A percentile compares a stretch with the other conserved stretches of the same genome.
phyloP scores from a whole-genome alignment of 2,329 filamentous ascomycete genomes.

The Thielaviopsis euricoi region DNA sequence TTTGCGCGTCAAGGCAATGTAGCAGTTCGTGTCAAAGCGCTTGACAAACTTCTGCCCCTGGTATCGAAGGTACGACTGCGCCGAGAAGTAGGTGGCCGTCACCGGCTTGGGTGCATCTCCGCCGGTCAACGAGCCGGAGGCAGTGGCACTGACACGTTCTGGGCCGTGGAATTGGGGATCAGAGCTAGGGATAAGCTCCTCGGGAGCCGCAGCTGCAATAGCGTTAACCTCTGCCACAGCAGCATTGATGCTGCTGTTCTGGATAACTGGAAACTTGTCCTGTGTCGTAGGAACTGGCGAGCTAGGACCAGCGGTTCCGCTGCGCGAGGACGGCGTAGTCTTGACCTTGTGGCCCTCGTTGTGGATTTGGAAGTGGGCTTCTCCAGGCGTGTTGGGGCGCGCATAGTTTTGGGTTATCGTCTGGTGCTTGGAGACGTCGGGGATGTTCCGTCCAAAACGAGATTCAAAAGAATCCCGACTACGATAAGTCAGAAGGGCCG shows the following conservation, averaged over 20 bases:
- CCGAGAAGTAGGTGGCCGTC: slow-evolving; percentile 84
- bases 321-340: slow-evolving; percentile 32
- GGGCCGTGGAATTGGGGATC: slow-evolving; percentile 56
- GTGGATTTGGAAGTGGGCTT: slow-evolving; percentile 65
- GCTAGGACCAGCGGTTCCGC: slow-evolving; percentile 21
- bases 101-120: slow-evolving; percentile 28
- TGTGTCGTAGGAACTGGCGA: slow-evolving; percentile 14
- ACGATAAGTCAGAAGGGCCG: slow-evolving; percentile 84
- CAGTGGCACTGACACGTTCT: background rate
- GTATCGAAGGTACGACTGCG: slow-evolving; percentile 92
- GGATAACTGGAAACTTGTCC: slow-evolving; percentile 14
- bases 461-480: slow-evolving; percentile 95
- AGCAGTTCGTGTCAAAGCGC: slow-evolving; percentile 95
- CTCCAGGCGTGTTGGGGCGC: slow-evolving; percentile 43
- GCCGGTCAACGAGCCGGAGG: slow-evolving; percentile 25
- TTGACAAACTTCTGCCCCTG: slow-evolving; percentile 94
- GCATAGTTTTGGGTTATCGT: slow-evolving; percentile 54
- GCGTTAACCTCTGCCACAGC: slow-evolving; percentile 14
- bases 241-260: slow-evolving; percentile 16
- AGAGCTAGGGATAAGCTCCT: slow-evolving; percentile 19
- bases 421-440: slow-evolving; percentile 68
- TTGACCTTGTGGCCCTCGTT: slow-evolving; percentile 63
- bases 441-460: slow-evolving; percentile 83
- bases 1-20: slow-evolving; percentile 96
- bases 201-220: slow-evolving; percentile 15